Base-by-base conservation (phyloP, 805 yeast species). In the Spencermartinsiella europaea region DNA sequence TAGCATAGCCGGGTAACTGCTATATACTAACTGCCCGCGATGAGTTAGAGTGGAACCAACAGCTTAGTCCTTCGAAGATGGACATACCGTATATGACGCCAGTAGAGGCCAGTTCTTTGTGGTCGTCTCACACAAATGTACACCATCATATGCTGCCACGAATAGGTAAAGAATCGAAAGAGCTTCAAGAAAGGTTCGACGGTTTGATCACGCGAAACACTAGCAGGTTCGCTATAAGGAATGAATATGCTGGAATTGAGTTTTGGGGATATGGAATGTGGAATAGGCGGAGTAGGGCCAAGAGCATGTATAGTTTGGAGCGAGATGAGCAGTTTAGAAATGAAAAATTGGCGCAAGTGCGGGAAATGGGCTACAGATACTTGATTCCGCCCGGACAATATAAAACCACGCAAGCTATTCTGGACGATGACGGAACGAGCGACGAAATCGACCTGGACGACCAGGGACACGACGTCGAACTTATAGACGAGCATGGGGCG, bases 301-400 rank as follows among this genome's bases (percentile, higher is more conserved):
- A 25, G 10, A 25, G 12, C 31, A 7, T 25, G 31, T 25, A 25
- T 25, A 25, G 31, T 25, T 12, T 25, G 31, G 31, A 25, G 12
- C 31, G 31, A 7, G 31, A 25, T 12, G 31, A 25, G 31, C 31
- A 25, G 31, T 7, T 25, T 12, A 25, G 31, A 25, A 25, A 25
- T 25, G 31, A 25, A 12, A 7, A 12, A 12, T 12, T 25, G 31
- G 7, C 31, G 10, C 7, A 12, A 25, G 12, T 25, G 12, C 31
- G 31, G 12, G 31, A 25, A 25, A 12, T 25, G 31, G 87, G 86
- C 0, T 71, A 67, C 60, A 54, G 68, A 12, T 69, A 67, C 45
- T 57, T 83, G 46, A 68, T 68, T 38, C 88, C 89, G 0, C 71
- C 82, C 8, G 89, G 88, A 0, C 57, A 80, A 7, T 68, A 70